Evolutionary conservation across 495 filamentous ascomycete species (phyloP), one percentile per base, ranked within the genome.

Genomic region (Penicillium taxi): DNA sequence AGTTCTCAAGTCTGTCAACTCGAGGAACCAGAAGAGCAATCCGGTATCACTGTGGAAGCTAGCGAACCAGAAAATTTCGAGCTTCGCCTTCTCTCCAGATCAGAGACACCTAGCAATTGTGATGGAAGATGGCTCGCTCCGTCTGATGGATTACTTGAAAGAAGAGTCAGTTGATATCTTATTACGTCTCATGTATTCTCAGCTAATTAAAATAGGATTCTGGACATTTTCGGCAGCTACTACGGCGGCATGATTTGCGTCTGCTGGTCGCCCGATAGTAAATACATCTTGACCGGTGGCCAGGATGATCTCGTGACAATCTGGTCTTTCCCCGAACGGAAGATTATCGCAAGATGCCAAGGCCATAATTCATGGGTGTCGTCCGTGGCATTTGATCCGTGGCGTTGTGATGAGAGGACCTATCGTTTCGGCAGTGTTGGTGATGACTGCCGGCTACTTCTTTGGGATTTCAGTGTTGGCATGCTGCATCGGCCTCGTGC

Each of bases 381-480:
- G 2, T 77, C 81, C 16, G 86, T 96, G 9, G 83, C 84, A 3
- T 98, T 96, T 50, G 91, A 98, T 55, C 85, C 86, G 0, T 96
- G 91, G 91, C 74, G 88, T 33, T 96, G 91, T 57, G 91, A 96
- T 53, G 86, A 90, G 45, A 74, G 81, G 42, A 96, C 86, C 42
- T 98, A 98, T 52, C 74, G 91, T 3, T 93, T 98, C 46, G 91
- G 93, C 18, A 93, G 84, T 47, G 93, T 96, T 11, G 93, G 93
- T 4, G 88, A 95, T 56, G 91, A 98, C 55, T 84, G 91, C 48
- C 64, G 86, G 36, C 59, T 98, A 21, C 72, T 95, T 32, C 65
- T 98, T 21, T 98, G 91, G 91, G 91, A 98, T 66, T 98, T 98
- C 58, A 91, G 80, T 41, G 88, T 95, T 18, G 88, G 88, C 32